Percentiles rank a stretch among this genome's conserved stretches.
Evolutionary conservation across 1,284 basidiomycete genomes (phyloP).

Genomic region (Ustilago hordei): DNA sequence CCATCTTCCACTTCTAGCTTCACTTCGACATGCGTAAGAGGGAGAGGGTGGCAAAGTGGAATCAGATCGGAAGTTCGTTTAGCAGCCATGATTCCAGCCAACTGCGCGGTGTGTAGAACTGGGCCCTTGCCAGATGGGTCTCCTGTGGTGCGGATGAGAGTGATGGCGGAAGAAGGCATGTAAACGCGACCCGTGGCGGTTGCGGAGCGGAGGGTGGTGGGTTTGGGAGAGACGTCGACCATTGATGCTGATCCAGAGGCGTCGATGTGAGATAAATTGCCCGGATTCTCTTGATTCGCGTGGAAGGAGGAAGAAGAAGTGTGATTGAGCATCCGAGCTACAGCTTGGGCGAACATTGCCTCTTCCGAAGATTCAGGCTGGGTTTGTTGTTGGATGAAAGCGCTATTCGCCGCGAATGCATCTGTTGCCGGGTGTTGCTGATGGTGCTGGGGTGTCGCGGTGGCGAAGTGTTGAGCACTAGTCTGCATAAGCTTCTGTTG

Average conservation of each 20-base stretch:
- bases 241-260: slow-evolving; percentile 78
- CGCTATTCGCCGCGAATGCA: slow-evolving; percentile 31
- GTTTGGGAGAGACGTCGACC: slow-evolving; percentile 82
- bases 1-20: slow-evolving; percentile 71
- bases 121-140: slow-evolving; percentile 66
- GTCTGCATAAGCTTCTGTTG: slow-evolving; percentile 29
- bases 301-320: not conserved
- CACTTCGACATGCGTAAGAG: slow-evolving; percentile 79
- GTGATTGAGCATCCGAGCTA: slow-evolving; percentile 1
- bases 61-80: slow-evolving; percentile 79
- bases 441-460: not conserved
- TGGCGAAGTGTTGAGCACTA: slow-evolving; percentile 15
- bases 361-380: slow-evolving; percentile 15
- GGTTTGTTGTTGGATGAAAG: slow-evolving; percentile 21
- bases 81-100: slow-evolving; percentile 86
- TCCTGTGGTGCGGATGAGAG: slow-evolving; percentile 72
- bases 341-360: slow-evolving; percentile 32
- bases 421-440: slow-evolving; percentile 1
- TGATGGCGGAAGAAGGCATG: slow-evolving; percentile 77
- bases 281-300: not conserved
- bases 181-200: slow-evolving; percentile 83
- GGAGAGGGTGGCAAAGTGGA: slow-evolving; percentile 84
- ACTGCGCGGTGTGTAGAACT: slow-evolving; percentile 77
- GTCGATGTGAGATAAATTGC: slow-evolving; percentile 77
- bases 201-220: slow-evolving; percentile 77